These are phyloP conservation scores for Scutellaria minor DNA, from an alignment of 257 asterid species.

Conservation along the genomic window DNA sequence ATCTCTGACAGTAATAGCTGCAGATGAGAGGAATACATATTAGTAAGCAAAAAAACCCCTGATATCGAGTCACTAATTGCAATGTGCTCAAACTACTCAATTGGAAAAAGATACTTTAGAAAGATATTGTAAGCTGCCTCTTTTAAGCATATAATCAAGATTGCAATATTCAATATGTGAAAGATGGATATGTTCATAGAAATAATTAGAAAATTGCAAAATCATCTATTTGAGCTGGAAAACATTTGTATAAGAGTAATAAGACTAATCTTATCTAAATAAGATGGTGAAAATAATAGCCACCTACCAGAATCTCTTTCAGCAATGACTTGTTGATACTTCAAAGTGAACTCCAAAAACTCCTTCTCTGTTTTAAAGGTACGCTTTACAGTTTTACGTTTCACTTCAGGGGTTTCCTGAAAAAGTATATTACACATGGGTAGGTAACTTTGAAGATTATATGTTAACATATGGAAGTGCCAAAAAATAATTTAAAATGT, in stretches of 20 bases:
- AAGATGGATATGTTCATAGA: background rate
- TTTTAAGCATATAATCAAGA: conserved; percentile 14
- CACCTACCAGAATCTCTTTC: conserved; percentile 96
- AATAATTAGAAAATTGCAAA: background rate
- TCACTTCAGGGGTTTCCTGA: conserved; percentile 77
- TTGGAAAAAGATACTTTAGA: background rate
- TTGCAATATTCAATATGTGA: background rate
- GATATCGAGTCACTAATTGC: conserved; percentile 3
- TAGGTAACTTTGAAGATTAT: background rate
- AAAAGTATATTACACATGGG: conserved; percentile 17
- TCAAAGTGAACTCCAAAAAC: conserved; percentile 85
- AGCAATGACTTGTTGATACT: conserved; percentile 81
- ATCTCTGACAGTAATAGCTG: conserved; percentile 92
- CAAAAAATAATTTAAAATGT: background rate
- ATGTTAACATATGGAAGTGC: conserved; percentile 10
- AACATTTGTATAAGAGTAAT: conserved; percentile 9
- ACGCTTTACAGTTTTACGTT: conserved; percentile 82
- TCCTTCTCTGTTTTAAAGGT: conserved; percentile 80
- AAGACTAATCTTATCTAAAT: conserved; percentile 29
- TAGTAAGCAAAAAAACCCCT: conserved; percentile 12
- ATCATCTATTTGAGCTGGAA: conserved; percentile 19
- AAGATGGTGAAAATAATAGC: conserved; percentile 21
- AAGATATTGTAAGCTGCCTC: conserved; percentile 17
- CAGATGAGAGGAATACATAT: conserved; percentile 44
- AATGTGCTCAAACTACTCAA: conserved; percentile 21